Percentiles rank a stretch among this genome's conserved stretches.
Conservation (phyloP, 192 early-diverging fungal genomes). For the Cetraspora pellucida region DNA sequence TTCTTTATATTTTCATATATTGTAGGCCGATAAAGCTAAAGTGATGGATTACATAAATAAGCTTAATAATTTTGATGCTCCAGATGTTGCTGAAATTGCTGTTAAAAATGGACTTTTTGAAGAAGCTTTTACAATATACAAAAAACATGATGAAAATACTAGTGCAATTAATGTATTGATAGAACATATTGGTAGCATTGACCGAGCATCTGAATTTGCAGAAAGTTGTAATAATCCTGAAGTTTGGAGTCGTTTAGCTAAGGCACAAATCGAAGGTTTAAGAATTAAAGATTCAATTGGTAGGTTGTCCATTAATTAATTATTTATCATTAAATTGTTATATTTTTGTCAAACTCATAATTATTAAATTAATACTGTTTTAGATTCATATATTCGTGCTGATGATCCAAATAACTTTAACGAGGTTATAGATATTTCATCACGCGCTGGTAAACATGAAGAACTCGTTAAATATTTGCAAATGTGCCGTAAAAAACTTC, state of each 20-base stretch:
- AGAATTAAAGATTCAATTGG: conserved; percentile 93
- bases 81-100: conserved; percentile 96
- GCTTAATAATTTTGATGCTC: conserved; percentile 94
- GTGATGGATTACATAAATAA: conserved; percentile 97
- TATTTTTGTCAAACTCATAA: background rate
- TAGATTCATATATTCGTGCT: conserved; percentile 95
- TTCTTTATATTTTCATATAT: too few relatives aligned
- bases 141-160: conserved; percentile 88
- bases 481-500: conserved; percentile 93
- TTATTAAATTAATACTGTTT: background rate
- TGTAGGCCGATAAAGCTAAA: conserved; percentile 78
- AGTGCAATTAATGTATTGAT: conserved; percentile 92
- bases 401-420: conserved; percentile 86
- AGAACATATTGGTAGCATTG: conserved; percentile 88
- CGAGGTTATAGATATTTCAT: conserved; percentile 85
- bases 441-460: conserved; percentile 86
- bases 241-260: conserved; percentile 94
- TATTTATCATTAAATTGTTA: background rate
- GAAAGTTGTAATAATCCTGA: conserved; percentile 88
- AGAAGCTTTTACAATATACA: conserved; percentile 97
- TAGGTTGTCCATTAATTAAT: conserved; percentile 32
- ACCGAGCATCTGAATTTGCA: conserved; percentile 96
- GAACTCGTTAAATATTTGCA: conserved; percentile 93
- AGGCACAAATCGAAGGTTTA: conserved; percentile 89
- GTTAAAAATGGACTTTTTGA: conserved; percentile 87